Percentiles rank a stretch among this genome's conserved stretches.
phyloP scores from a whole-genome alignment of 768 basidiomycete species.

The Grammothele lineata region DNA sequence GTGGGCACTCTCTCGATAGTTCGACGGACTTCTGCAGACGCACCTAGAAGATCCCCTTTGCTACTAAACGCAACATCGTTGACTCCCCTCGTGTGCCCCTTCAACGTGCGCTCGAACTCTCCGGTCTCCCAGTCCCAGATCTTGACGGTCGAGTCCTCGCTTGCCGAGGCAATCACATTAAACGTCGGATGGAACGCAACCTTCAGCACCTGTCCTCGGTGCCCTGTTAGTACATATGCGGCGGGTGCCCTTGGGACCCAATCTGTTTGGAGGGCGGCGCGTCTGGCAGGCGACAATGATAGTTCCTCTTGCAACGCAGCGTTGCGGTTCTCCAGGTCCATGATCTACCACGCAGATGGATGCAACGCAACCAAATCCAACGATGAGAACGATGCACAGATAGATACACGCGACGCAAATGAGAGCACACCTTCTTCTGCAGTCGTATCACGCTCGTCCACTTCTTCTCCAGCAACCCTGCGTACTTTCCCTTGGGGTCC shows the following conservation, averaged over 20 bases:
- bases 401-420: no score
- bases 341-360: slow-evolving; percentile 53
- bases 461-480: slow-evolving; percentile 92
- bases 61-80: slow-evolving; percentile 55
- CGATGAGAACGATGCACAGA: no score
- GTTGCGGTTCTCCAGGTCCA: slow-evolving; percentile 88
- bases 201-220: slow-evolving; percentile 29
- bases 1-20: no score
- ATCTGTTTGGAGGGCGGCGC: slow-evolving; percentile 64
- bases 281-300: slow-evolving; percentile 43
- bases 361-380: no score
- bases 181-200: slow-evolving; percentile 58
- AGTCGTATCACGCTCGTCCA: slow-evolving; percentile 95
- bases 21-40: not conserved
- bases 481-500: slow-evolving; percentile 83
- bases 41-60: slow-evolving; percentile 49
- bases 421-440: slow-evolving; percentile 78
- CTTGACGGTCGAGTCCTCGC: slow-evolving; percentile 53
- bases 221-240: slow-evolving; percentile 61
- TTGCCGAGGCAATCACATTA: slow-evolving; percentile 46
- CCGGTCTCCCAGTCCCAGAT: slow-evolving; percentile 64
- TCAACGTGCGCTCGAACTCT: slow-evolving; percentile 54
- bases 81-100: slow-evolving; percentile 56
- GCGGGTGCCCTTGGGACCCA: slow-evolving; percentile 90
- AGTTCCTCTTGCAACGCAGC: slow-evolving; percentile 74